Conservation (phyloP, 257 asterid species). For the Asclepias syriaca region DNA sequence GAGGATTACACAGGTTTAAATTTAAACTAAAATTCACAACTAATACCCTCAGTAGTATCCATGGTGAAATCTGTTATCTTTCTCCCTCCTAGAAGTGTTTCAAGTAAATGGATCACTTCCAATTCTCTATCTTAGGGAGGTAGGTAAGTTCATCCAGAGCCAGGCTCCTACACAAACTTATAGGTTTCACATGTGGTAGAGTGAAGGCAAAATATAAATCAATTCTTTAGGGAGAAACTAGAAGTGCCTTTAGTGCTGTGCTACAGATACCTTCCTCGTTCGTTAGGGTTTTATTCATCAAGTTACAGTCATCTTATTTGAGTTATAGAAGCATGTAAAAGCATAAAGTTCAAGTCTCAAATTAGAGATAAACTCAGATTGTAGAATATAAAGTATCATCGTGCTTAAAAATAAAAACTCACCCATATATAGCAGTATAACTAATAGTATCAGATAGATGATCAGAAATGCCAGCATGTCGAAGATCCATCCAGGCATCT, state of each 20-base stretch:
- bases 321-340: neutral
- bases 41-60: neutral
- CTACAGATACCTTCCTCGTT: neutral
- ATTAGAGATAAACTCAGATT: neutral
- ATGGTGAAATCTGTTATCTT: neutral
- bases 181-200: neutral
- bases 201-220: neutral
- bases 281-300: neutral
- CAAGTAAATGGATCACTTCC: neutral
- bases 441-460: conserved; percentile 64
- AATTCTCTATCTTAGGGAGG: neutral
- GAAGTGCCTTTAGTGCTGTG: neutral
- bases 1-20: neutral
- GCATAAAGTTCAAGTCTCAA: neutral
- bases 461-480: conserved; percentile 70
- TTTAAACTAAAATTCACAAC: neutral
- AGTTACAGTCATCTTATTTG: neutral
- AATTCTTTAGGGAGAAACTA: neutral
- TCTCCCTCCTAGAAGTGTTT: neutral
- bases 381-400: neutral
- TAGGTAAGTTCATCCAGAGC: no score
- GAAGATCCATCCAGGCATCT: conserved; percentile 94
- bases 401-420: conserved; percentile 15
- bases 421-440: conserved; percentile 76
- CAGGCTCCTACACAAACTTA: no score